Evolutionary conservation across 2,329 filamentous ascomycete genomes (phyloP), one percentile per base, ranked within the genome.

Genomic region (Tympanopsis confertula): DNA sequence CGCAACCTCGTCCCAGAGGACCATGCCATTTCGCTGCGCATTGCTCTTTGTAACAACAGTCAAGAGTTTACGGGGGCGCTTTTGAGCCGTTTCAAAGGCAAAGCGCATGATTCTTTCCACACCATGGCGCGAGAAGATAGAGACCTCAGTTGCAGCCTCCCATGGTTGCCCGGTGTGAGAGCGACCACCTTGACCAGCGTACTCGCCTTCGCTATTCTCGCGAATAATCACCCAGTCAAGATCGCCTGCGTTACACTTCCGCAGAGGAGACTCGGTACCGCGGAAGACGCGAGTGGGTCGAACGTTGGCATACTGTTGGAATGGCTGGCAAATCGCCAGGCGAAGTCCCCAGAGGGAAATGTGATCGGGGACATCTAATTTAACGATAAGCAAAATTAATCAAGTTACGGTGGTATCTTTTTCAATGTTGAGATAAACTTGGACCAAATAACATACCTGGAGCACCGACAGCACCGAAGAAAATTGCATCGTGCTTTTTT

Each of bases 291-390:
- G 62, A 2, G 68, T 71, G 0, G 70, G 71, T 14, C 71, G 61
- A 2, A 75, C 66, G 44, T 76, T 76, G 38, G 71, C 70, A 44
- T 73, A 76, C 44, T 74, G 69, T 43, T 74, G 71, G 36, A 74
- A 53, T 13, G 63, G 58, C 42, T 74, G 69, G 41, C 71, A 65
- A 45, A 77, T 74, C 0, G 70, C 68, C 2, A 76, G 58, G 37
- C 72, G 69, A 14, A 75, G 56, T 24, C 60, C 59, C 71, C 71
- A 75, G 10, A 76, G 64, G 1, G 67, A 71, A 42, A 74, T 69
- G 44, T 73, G 71, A 43, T 75, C 71, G 5, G 71, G 70, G 1
- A 74, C 69, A 33, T 69, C 60, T 57, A 35, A n/a, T n/a, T n/a
- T n/a, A n/a, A n/a, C 26, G 19, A 33, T 33, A 7, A 33, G 12